Evolutionary conservation across 192 early-diverging fungal genomes (phyloP), one percentile per base, ranked within the genome.

Genomic region (Mortierella alpina): DNA sequence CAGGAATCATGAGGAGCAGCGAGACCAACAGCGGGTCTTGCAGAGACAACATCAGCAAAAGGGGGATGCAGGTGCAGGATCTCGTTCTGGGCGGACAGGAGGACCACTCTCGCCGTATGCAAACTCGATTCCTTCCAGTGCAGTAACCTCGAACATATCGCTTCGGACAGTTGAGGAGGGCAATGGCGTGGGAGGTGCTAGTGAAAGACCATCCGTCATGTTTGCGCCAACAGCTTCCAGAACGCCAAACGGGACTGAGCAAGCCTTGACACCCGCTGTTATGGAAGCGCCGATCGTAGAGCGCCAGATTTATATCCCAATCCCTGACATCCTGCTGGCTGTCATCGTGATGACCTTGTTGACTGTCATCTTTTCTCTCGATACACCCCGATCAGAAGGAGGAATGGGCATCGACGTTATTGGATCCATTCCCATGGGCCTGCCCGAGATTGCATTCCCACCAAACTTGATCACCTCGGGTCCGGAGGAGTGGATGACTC

Each of bases 291-390:
- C 46, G 1, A 42, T 58, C n/a, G 23, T 67, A 15, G 67, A 72
- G 6, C 73, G 64, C 17, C 63, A 70, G 13, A 53, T 83, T 7
- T 76, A 83, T 49, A 46, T 78, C 15, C 83, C 78, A 13, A 68
- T 84, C 22, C 83, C 83, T 1, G 76, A 81, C 53, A 74, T 81
- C 44, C 64, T 84, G 46, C 22, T 79, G 45, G 76, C 72, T 5
- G 75, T 84, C 5, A 74, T 84, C 20, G 1, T 84, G 8, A n/a
- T 81, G 53, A 84, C 83, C 0, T 4, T 80, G 14, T 23, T 63
- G 13, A 74, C 64, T 51, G 72, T 74, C 15, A 15, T 74, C 10
- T 78, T 84, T 58, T 66, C 72, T 8, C 60, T 84, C n/a, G 76
- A 78, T 54, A 74, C 63, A 15, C 77, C 77, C 20, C 57, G 64